These are phyloP conservation scores for Boletus patriciae DNA, from an alignment of 768 basidiomycete species.

Conservation along the genomic window DNA sequence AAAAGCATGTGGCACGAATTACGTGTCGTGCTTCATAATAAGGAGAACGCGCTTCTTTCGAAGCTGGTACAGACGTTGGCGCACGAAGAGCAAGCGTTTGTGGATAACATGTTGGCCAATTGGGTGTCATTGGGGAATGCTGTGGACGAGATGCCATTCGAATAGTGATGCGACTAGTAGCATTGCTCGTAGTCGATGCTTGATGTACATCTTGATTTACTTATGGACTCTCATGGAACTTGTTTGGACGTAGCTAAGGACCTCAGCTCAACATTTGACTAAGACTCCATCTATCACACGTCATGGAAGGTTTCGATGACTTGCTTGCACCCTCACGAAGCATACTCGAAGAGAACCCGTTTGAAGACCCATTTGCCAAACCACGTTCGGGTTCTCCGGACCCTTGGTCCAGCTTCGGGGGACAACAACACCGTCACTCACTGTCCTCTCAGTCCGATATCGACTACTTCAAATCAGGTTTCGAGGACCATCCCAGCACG, in stretches of 20 bases:
- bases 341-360: slow-evolving; percentile 72
- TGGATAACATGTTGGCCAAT: slow-evolving; percentile 59
- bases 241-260: slow-evolving; percentile 5
- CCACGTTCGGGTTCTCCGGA: slow-evolving; percentile 66
- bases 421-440: slow-evolving; percentile 20
- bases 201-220: slow-evolving; percentile 16
- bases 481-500: slow-evolving; percentile 27
- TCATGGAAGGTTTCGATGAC: slow-evolving; percentile 80
- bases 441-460: slow-evolving; percentile 20
- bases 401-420: slow-evolving; percentile 70
- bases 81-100: slow-evolving; percentile 68
- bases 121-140: slow-evolving; percentile 74
- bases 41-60: slow-evolving; percentile 81
- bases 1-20: slow-evolving; percentile 92
- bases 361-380: slow-evolving; percentile 69
- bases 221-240: slow-evolving; percentile 5
- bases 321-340: slow-evolving; percentile 60
- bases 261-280: background rate
- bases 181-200: background rate
- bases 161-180: slow-evolving; percentile 42
- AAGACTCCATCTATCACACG: slow-evolving; percentile 2
- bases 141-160: slow-evolving; percentile 83
- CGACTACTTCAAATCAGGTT: slow-evolving; percentile 31
- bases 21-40: slow-evolving; percentile 87
- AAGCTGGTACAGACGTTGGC: slow-evolving; percentile 72